phyloP scores from a whole-genome alignment of 352 stramenopile genomes.

The Globisporangium camurandrum region DNA sequence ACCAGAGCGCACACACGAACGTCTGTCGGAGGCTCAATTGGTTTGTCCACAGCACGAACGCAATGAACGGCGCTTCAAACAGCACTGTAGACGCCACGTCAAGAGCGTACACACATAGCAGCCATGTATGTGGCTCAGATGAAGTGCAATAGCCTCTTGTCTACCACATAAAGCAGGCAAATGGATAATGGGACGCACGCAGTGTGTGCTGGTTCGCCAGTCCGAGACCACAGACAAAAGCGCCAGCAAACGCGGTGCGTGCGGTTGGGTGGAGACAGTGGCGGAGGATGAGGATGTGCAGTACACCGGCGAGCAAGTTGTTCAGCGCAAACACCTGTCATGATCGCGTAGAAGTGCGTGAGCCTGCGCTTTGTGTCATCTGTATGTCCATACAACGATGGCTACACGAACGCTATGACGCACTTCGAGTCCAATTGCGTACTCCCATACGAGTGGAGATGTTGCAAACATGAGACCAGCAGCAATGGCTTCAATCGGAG shows the following conservation, averaged over 20 bases:
- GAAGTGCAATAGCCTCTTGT: too few relatives aligned
- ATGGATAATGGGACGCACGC: too few relatives aligned
- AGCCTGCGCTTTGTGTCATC: neutral
- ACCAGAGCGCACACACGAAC: constrained; percentile 19
- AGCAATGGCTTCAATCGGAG: constrained; percentile 19
- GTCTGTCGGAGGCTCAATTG: constrained; percentile 15
- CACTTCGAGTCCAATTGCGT: constrained; percentile 63
- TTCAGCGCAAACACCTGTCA: constrained; percentile 93
- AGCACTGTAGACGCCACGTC: constrained; percentile 39
- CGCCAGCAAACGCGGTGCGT: constrained; percentile 36
- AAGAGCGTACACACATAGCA: too few relatives aligned
- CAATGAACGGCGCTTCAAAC: constrained; percentile 76
- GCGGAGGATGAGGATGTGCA: constrained; percentile 57
- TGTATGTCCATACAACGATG: too few relatives aligned
- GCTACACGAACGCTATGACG: neutral
- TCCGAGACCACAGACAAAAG: constrained; percentile 83
- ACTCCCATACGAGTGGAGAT: constrained; percentile 87
- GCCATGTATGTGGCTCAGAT: too few relatives aligned
- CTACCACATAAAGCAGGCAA: too few relatives aligned
- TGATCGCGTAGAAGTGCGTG: neutral
- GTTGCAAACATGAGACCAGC: constrained; percentile 59
- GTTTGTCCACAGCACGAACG: constrained; percentile 35
- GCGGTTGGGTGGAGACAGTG: constrained; percentile 14
- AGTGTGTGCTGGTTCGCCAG: constrained; percentile 93
- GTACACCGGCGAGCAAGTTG: constrained; percentile 75